Evolutionary conservation across 139 green algal species (phyloP).

Genomic region (Edaphochlamys debaryana): DNA sequence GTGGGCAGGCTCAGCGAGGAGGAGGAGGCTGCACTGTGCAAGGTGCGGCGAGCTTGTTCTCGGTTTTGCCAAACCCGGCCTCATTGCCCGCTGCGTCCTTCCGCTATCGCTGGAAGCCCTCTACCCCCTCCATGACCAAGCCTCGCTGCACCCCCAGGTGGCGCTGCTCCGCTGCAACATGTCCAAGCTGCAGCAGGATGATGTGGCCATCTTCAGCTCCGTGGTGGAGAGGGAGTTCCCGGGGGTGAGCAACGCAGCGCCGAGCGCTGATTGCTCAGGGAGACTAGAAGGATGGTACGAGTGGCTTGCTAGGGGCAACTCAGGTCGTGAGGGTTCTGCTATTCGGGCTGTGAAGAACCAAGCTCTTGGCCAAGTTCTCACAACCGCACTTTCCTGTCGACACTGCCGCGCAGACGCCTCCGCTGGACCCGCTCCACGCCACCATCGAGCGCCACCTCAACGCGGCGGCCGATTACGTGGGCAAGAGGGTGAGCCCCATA

Average conservation of each 20-base stretch:
- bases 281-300: no score
- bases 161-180: constrained; percentile 55
- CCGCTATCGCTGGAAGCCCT: no score
- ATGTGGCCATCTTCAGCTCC: constrained; percentile 34
- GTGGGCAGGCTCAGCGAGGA: constrained; percentile 21
- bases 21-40: constrained; percentile 38
- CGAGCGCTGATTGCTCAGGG: no score
- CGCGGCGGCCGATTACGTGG: background rate
- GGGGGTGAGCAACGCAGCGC: background rate
- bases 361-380: no score
- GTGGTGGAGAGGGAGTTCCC: constrained; percentile 42
- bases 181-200: constrained; percentile 43
- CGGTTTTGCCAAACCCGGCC: no score
- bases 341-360: no score
- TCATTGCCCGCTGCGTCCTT: no score
- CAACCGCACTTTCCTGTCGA: no score
- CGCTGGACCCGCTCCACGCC: constrained; percentile 7
- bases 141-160: constrained; percentile 3
- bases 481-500: constrained; percentile 10
- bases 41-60: no score
- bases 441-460: constrained; percentile 22
- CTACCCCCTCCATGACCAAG: no score
- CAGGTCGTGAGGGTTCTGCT: no score
- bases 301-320: no score
- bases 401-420: background rate